phyloP scores from a whole-genome alignment of 768 basidiomycete species.

The Russula compacta region DNA sequence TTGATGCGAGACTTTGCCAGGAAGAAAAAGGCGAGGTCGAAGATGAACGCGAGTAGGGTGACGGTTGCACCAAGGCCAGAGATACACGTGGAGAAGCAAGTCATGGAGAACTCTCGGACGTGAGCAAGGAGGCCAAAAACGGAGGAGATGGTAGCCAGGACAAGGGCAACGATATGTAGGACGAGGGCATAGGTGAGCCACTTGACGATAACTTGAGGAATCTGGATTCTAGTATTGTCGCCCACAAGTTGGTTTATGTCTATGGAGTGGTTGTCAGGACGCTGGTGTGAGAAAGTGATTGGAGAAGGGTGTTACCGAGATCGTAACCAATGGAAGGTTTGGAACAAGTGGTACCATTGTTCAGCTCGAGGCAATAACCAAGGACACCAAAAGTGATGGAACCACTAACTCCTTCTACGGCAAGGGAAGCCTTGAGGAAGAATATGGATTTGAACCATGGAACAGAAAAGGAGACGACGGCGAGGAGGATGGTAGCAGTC shows the following conservation, averaged over 20 bases:
- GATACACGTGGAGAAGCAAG: conserved; percentile 71
- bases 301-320: conserved; percentile 47
- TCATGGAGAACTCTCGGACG: conserved; percentile 78
- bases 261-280: conserved; percentile 25
- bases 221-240: conserved; percentile 51
- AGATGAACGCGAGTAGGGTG: conserved; percentile 81
- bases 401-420: conserved; percentile 40
- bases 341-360: conserved; percentile 58
- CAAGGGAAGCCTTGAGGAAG: conserved; percentile 73
- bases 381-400: conserved; percentile 79
- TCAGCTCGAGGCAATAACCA: conserved; percentile 71
- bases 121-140: conserved; percentile 85
- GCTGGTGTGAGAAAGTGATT: neutral
- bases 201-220: conserved; percentile 79
- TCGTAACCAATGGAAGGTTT: conserved; percentile 78
- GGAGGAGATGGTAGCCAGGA: conserved; percentile 57
- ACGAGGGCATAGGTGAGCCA: conserved; percentile 94
- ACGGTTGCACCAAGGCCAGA: conserved; percentile 74
- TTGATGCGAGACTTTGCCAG: conserved; percentile 81
- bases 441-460: conserved; percentile 83
- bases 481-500: conserved; percentile 68
- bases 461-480: conserved; percentile 82
- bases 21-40: conserved; percentile 89
- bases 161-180: conserved; percentile 83
- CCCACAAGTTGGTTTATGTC: conserved; percentile 80